A percentile compares a stretch with the other conserved stretches of the same genome.
These are phyloP conservation scores for Combretum micranthum DNA, from an alignment of 345 rosid species.

Conservation along the genomic window DNA sequence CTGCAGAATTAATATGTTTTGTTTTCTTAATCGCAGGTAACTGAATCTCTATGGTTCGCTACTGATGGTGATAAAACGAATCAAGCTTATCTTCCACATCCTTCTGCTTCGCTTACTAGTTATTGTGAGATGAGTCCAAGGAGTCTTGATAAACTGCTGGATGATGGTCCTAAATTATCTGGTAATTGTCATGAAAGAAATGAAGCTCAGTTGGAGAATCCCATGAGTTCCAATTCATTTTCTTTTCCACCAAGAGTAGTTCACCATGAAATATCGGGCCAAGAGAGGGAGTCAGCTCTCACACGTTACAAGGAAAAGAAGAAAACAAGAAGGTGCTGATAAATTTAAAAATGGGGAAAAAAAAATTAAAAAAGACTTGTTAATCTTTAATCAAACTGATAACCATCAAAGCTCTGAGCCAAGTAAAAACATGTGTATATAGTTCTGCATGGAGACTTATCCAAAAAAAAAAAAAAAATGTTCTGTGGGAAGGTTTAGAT, in stretches of 20 bases:
- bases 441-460: too few relatives aligned
- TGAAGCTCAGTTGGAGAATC: conserved; percentile 18
- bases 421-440: too few relatives aligned
- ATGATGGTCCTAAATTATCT: conserved; percentile 8
- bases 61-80: conserved; percentile 22
- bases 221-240: conserved; percentile 1
- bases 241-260: conserved; percentile 17
- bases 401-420: too few relatives aligned
- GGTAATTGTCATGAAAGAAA: conserved; percentile 13
- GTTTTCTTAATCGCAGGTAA: conserved; percentile 24
- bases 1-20: too few relatives aligned
- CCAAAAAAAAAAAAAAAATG: too few relatives aligned
- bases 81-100: conserved; percentile 20
- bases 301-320: conserved; percentile 86
- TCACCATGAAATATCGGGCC: conserved; percentile 49
- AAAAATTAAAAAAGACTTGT: neutral
- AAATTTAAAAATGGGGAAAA: neutral
- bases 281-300: conserved; percentile 75
- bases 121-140: conserved; percentile 17
- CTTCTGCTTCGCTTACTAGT: conserved; percentile 14
- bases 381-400: too few relatives aligned
- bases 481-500: too few relatives aligned
- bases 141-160: conserved; percentile 22
- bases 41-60: conserved; percentile 20
- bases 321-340: conserved; percentile 65